Evolutionary conservation across 2,329 filamentous ascomycete genomes (phyloP).

Genomic region (Apiospora malaysiana): DNA sequence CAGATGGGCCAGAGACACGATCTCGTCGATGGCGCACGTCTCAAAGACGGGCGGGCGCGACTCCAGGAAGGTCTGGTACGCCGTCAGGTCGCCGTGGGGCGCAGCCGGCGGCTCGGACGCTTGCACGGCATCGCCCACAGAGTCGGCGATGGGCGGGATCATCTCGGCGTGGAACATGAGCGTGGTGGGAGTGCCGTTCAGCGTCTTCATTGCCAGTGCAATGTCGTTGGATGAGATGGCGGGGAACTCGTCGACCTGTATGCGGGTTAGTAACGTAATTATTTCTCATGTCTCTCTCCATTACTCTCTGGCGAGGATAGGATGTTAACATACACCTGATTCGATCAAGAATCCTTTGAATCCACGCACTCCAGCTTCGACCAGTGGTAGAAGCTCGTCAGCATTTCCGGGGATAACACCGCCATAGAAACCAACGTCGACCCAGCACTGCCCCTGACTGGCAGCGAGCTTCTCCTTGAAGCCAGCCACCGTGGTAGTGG

Average conservation of each 20-base stretch:
- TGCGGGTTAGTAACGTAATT: not conserved
- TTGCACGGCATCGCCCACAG: slow-evolving; percentile 79
- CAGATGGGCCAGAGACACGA: slow-evolving; percentile 78
- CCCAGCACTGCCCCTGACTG: slow-evolving; percentile 89
- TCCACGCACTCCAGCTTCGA: slow-evolving; percentile 85
- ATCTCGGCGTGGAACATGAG: slow-evolving; percentile 99
- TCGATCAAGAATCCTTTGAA: slow-evolving; percentile 99
- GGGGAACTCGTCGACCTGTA: slow-evolving; percentile 91
- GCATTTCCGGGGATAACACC: slow-evolving; percentile 92
- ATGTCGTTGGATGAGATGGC: slow-evolving; percentile 85
- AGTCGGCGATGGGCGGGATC: slow-evolving; percentile 84
- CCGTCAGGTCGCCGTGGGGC: slow-evolving; percentile 73
- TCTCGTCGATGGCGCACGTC: slow-evolving; percentile 87
- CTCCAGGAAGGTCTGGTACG: slow-evolving; percentile 89
- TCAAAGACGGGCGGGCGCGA: slow-evolving; percentile 91
- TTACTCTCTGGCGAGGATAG: not conserved
- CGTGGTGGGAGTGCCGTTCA: slow-evolving; percentile 83
- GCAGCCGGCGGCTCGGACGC: slow-evolving; percentile 70
- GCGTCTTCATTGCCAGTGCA: slow-evolving; percentile 76
- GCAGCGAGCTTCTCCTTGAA: slow-evolving; percentile 86
- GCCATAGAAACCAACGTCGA: slow-evolving; percentile 98
- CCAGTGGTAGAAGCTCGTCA: slow-evolving; percentile 76
- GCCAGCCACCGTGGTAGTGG: slow-evolving; percentile 85
- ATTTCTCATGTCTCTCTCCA: not conserved
- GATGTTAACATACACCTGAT: slow-evolving; percentile 76